A percentile compares a stretch with the other conserved stretches of the same genome.
Conservation (phyloP, 2,329 filamentous ascomycete species). For the Taxawa tesnikishii region DNA sequence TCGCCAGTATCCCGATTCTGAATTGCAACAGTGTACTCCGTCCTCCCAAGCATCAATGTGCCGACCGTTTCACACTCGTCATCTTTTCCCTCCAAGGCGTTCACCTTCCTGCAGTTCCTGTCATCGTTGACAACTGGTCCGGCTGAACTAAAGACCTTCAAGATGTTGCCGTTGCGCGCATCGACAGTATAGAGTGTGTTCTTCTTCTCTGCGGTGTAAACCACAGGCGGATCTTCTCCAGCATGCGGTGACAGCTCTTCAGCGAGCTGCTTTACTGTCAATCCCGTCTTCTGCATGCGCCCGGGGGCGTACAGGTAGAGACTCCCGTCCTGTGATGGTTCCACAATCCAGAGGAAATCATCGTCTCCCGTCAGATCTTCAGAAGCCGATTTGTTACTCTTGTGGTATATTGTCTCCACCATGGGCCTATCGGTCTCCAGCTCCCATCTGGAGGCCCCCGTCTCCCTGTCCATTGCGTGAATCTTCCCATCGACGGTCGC, state of each 20-base stretch:
- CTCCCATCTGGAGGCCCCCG: conserved; percentile 74
- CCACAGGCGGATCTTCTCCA: conserved; percentile 61
- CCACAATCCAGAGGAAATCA: conserved; percentile 89
- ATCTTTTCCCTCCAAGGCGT: conserved; percentile 45
- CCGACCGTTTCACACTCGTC: conserved; percentile 66
- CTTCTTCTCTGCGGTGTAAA: conserved; percentile 86
- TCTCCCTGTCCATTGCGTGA: conserved; percentile 80
- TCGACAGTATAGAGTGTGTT: conserved; percentile 83
- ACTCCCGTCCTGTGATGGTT: conserved; percentile 75
- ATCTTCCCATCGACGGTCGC: conserved; percentile 98
- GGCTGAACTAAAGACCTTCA: conserved; percentile 72
- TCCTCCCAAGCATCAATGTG: conserved; percentile 71
- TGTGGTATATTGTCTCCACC: conserved; percentile 78
- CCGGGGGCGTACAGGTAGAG: conserved; percentile 78
- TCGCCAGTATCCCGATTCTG: conserved; percentile 61
- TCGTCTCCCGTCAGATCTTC: conserved; percentile 50
- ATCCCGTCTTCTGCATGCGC: conserved; percentile 52
- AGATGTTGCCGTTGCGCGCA: conserved; percentile 67
- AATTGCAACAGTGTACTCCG: conserved; percentile 83
- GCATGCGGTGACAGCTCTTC: conserved; percentile 70
- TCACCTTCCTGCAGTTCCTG: conserved; percentile 62
- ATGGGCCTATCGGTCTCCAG: conserved; percentile 75
- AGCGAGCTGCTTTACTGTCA: conserved; percentile 78
- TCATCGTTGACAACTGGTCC: conserved; percentile 54
- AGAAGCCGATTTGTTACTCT: conserved; percentile 50